phyloP scores from a whole-genome alignment of 352 stramenopile genomes.

The Pythium rishiriense region DNA sequence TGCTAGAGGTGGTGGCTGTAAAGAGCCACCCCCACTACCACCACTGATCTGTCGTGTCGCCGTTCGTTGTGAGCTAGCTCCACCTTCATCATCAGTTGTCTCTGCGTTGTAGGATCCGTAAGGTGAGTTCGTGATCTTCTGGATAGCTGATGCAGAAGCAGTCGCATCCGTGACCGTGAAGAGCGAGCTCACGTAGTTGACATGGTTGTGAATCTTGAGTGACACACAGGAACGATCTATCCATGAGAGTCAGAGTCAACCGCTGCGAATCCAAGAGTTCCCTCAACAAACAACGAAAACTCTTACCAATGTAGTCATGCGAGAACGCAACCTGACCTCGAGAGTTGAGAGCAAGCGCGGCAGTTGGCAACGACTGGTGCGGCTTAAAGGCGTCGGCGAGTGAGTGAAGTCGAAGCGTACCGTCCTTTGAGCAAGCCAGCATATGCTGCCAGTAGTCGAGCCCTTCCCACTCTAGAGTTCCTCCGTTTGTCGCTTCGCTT shows the following conservation, averaged over 20 bases:
- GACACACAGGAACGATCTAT: constrained; percentile 82
- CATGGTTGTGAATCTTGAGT: constrained; percentile 78
- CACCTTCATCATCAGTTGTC: constrained; percentile 10
- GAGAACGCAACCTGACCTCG: constrained; percentile 81
- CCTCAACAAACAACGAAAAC: neutral
- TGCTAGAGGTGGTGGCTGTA: constrained; percentile 16
- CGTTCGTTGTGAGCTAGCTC: neutral
- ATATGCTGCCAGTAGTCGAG: constrained; percentile 88
- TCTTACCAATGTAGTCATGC: constrained; percentile 78
- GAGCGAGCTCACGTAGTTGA: constrained; percentile 53
- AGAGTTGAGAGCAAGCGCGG: constrained; percentile 76
- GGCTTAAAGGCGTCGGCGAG: constrained; percentile 83
- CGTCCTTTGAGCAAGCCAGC: constrained; percentile 87
- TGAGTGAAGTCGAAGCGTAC: constrained; percentile 84
- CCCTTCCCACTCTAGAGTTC: constrained; percentile 55
- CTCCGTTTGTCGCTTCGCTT: constrained; percentile 17
- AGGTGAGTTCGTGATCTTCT: constrained; percentile 32
- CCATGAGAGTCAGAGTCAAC: neutral
- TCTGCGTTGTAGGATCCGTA: constrained; percentile 29
- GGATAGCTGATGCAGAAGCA: constrained; percentile 17
- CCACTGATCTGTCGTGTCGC: constrained; percentile 11
- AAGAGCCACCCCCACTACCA: constrained; percentile 6
- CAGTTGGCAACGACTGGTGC: constrained; percentile 73
- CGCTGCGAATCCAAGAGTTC: neutral
- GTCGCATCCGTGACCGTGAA: constrained; percentile 55